Conservation (phyloP, 225 moss, liverwort and hornwort species). For the Pseudisothecium myosuroides region DNA sequence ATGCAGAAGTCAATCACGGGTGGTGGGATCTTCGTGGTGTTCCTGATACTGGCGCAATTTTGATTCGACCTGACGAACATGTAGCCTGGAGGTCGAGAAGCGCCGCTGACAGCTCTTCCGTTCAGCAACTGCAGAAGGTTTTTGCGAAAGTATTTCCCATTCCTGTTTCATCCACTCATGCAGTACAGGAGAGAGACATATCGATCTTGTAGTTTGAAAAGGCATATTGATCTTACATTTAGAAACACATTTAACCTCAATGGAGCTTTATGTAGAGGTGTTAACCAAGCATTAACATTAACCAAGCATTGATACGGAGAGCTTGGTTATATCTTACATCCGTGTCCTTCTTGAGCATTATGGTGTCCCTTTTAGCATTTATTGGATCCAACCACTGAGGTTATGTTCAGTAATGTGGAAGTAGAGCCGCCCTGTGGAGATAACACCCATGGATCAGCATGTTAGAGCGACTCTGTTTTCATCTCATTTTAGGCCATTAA, state of each 20-base stretch:
- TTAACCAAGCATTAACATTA: neutral
- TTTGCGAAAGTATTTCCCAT: conserved; percentile 17
- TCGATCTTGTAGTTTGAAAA: neutral
- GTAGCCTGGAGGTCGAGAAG: conserved; percentile 64
- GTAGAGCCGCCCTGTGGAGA: no score
- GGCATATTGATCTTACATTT: neutral
- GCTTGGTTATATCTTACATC: neutral
- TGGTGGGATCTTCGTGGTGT: conserved; percentile 64
- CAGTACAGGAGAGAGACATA: neutral
- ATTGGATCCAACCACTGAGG: neutral
- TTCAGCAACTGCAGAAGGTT: neutral
- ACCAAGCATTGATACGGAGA: neutral
- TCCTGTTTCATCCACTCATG: neutral
- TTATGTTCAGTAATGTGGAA: neutral
- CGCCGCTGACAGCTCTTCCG: conserved; percentile 4
- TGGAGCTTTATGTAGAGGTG: neutral
- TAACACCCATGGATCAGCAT: neutral
- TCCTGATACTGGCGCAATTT: conserved; percentile 53
- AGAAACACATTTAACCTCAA: neutral
- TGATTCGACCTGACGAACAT: conserved; percentile 89
- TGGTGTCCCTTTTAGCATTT: neutral
- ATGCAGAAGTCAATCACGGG: conserved; percentile 32
- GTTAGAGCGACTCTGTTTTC: no score
- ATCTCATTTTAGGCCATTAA: neutral
- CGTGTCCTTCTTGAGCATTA: neutral